A percentile compares a stretch with the other conserved stretches of the same genome.
Evolutionary conservation across 169 alveolate species (phyloP).

Genomic region (Cryptosporidium andersoni): DNA sequence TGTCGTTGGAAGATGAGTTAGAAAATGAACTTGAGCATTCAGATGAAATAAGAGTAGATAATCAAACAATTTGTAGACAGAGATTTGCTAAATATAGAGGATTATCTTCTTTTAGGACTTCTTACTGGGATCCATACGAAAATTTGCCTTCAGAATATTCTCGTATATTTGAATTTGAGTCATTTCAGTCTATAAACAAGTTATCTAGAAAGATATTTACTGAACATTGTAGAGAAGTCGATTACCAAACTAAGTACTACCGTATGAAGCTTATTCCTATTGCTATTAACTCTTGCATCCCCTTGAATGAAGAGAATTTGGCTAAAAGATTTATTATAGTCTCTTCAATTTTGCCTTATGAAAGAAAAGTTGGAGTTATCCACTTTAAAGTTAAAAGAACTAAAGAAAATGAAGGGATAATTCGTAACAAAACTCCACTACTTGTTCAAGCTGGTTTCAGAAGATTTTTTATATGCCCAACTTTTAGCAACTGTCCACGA

Average conservation of each 20-base stretch:
- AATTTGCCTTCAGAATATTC: conserved; percentile 85
- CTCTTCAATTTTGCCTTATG: conserved; percentile 86
- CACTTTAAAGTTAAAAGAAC: conserved; percentile 81
- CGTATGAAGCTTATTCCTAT: conserved; percentile 16
- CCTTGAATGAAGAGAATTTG: conserved; percentile 25
- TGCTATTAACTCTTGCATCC: conserved; percentile 9
- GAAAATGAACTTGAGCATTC: not conserved
- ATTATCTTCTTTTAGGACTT: conserved; percentile 82
- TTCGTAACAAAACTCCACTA: conserved; percentile 79
- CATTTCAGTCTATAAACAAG: conserved; percentile 73
- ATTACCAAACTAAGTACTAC: conserved; percentile 22
- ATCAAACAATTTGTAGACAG: conserved; percentile 19
- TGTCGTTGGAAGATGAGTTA: not conserved
- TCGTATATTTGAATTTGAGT: conserved; percentile 81
- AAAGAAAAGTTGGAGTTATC: conserved; percentile 85
- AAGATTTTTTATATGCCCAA: conserved; percentile 80
- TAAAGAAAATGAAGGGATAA: conserved; percentile 75
- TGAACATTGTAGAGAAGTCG: conserved; percentile 26
- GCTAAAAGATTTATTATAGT: conserved; percentile 75
- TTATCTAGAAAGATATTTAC: conserved; percentile 37
- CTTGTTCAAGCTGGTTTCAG: conserved; percentile 87
- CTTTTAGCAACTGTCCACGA: conserved; percentile 67
- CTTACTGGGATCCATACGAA: conserved; percentile 86
- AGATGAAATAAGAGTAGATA: conserved; percentile 39
- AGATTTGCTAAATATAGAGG: conserved; percentile 85